Evolutionary conservation across 2,329 filamentous ascomycete genomes (phyloP).

Genomic region (Penicillium palitans): DNA sequence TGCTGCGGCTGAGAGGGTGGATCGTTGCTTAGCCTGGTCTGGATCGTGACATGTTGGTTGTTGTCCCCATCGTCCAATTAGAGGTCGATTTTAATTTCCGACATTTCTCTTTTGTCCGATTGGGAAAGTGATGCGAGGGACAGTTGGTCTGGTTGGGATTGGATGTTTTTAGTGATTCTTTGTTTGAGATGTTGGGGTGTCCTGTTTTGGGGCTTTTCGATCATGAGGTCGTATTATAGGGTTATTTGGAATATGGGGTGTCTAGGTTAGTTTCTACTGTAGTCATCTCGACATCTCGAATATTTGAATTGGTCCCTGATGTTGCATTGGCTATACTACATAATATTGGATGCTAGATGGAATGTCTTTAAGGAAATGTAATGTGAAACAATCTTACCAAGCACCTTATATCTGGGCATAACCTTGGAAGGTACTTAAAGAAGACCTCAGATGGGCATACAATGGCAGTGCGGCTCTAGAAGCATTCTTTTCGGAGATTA

Average conservation of each 20-base stretch:
- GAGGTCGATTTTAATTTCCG: constrained; percentile 18
- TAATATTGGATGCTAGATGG: background rate
- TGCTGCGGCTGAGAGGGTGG: constrained; percentile 14
- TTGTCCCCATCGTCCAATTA: constrained; percentile 18
- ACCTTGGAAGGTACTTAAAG: background rate
- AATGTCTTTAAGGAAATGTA: background rate
- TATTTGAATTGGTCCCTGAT: background rate
- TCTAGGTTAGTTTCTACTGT: background rate
- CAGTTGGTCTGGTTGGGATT: constrained; percentile 9
- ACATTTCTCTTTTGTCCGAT: constrained; percentile 13
- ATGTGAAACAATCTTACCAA: background rate
- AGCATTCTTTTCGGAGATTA: background rate
- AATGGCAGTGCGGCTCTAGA: background rate
- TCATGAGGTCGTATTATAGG: background rate
- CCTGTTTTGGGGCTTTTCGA: background rate
- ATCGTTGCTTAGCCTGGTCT: constrained; percentile 16
- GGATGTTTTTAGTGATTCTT: background rate
- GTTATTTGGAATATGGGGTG: background rate
- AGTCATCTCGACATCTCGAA: background rate
- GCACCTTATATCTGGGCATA: background rate
- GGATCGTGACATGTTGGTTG: constrained; percentile 19
- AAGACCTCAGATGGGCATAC: background rate
- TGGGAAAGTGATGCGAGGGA: constrained; percentile 19
- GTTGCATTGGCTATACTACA: background rate
- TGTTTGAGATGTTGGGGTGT: constrained; percentile 1